Conservation (phyloP, 129 eudicot species). For the Arctium minus region DNA sequence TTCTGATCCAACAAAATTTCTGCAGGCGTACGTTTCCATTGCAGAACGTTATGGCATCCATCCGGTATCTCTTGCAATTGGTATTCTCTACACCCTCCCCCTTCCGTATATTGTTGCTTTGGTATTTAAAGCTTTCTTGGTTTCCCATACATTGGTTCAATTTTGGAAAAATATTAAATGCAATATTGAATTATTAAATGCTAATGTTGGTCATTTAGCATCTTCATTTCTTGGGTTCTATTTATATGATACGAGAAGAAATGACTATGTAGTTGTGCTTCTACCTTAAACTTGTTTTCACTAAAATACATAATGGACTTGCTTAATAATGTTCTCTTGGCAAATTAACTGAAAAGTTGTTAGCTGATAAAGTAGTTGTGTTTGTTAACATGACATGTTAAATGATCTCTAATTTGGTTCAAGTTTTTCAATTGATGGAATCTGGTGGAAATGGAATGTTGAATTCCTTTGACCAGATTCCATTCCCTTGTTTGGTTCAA, state of each 20-base stretch:
- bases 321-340: background rate
- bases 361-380: too few species aligned
- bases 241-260: background rate
- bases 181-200: too few species aligned
- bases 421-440: too few species aligned
- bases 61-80: slow-evolving; percentile 89
- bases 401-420: too few species aligned
- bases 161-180: background rate
- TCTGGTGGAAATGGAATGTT: too few species aligned
- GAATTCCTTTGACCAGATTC: too few species aligned
- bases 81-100: slow-evolving; percentile 28
- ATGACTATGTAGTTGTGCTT: background rate
- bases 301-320: background rate
- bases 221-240: too few species aligned
- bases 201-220: background rate
- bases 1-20: slow-evolving; percentile 12
- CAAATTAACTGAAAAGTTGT: too few species aligned
- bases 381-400: too few species aligned
- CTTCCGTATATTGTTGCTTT: background rate
- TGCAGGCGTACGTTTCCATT: slow-evolving; percentile 70
- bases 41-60: slow-evolving; percentile 67
- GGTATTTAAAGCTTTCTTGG: background rate
- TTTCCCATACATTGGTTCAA: background rate
- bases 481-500: too few species aligned
- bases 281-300: background rate